Evolutionary conservation across 2,329 filamentous ascomycete species (phyloP).

Genomic region (Apiospora malaysiana): DNA sequence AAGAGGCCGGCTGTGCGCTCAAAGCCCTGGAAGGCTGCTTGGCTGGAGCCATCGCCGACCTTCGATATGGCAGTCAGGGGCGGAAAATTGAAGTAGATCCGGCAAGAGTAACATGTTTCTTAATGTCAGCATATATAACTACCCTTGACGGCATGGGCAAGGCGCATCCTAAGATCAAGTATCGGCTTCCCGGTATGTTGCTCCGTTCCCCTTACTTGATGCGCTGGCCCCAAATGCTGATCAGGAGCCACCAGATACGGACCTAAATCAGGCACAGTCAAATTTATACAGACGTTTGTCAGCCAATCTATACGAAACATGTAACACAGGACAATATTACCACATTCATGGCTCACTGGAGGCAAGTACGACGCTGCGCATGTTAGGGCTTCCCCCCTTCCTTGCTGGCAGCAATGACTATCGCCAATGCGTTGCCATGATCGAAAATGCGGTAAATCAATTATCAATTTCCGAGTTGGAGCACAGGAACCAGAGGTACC

Average conservation of each 20-base stretch:
- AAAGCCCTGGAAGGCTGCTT: constrained; percentile 65
- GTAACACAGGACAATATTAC: constrained; percentile 70
- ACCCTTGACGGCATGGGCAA: constrained; percentile 60
- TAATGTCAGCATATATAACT: constrained; percentile 64
- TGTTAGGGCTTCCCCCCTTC: constrained; percentile 70
- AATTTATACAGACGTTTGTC: constrained; percentile 74
- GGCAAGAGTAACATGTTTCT: constrained; percentile 59
- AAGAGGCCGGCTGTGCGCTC: constrained; percentile 51
- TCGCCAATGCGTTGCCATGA: constrained; percentile 61
- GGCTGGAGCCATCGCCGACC: constrained; percentile 64
- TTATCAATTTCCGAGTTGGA: constrained; percentile 64
- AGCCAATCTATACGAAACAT: constrained; percentile 74
- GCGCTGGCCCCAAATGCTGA: constrained; percentile 21
- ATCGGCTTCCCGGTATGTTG: constrained; percentile 41
- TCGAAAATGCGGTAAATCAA: constrained; percentile 63
- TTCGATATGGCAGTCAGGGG: constrained; percentile 50
- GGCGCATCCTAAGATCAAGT: constrained; percentile 52
- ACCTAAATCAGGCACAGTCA: constrained; percentile 73
- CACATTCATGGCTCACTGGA: constrained; percentile 79
- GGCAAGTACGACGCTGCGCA: constrained; percentile 70
- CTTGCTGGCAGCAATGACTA: constrained; percentile 67
- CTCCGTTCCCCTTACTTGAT: constrained; percentile 38
- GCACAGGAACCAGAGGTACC: constrained; percentile 57
- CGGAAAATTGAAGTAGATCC: constrained; percentile 56
- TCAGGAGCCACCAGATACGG: constrained; percentile 63